phyloP scores from a whole-genome alignment of 306 rosid species.

The Ormosia semicastrata region DNA sequence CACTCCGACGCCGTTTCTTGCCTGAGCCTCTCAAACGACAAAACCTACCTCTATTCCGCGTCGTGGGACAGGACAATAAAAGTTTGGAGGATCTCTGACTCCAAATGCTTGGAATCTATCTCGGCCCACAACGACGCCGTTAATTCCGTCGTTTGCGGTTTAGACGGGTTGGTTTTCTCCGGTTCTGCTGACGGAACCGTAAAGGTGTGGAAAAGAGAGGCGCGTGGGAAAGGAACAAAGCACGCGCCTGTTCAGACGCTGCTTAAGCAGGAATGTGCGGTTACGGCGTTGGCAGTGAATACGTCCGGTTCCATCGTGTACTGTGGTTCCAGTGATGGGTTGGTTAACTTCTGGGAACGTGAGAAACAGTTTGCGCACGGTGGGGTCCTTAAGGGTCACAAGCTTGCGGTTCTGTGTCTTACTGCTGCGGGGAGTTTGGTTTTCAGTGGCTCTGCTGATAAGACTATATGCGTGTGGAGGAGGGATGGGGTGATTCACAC shows the following conservation, averaged over 20 bases:
- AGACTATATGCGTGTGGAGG: slow-evolving; percentile 82
- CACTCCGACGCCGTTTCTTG: slow-evolving; percentile 91
- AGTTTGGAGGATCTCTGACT: slow-evolving; percentile 69
- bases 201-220: slow-evolving; percentile 65
- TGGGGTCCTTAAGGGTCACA: slow-evolving; percentile 80
- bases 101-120: slow-evolving; percentile 79
- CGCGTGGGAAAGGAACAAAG: slow-evolving; percentile 41
- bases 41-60: slow-evolving; percentile 54
- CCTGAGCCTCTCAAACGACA: slow-evolving; percentile 54
- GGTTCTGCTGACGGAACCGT: slow-evolving; percentile 96
- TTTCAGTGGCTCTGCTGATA: slow-evolving; percentile 86
- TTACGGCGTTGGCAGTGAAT: slow-evolving; percentile 67
- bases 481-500: slow-evolving; percentile 69
- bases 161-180: slow-evolving; percentile 46
- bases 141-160: slow-evolving; percentile 62
- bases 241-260: slow-evolving; percentile 55
- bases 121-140: slow-evolving; percentile 80
- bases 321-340: slow-evolving; percentile 84
- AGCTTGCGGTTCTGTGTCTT: slow-evolving; percentile 75
- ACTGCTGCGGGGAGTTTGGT: slow-evolving; percentile 55
- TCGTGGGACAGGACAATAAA: slow-evolving; percentile 87
- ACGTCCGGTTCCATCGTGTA: slow-evolving; percentile 49
- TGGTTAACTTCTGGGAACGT: slow-evolving; percentile 73
- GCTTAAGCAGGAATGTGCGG: slow-evolving; percentile 80
- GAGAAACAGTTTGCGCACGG: slow-evolving; percentile 57